Evolutionary conservation across 106 monocot genomes (phyloP).

Genomic region (Triglochin maritima): DNA sequence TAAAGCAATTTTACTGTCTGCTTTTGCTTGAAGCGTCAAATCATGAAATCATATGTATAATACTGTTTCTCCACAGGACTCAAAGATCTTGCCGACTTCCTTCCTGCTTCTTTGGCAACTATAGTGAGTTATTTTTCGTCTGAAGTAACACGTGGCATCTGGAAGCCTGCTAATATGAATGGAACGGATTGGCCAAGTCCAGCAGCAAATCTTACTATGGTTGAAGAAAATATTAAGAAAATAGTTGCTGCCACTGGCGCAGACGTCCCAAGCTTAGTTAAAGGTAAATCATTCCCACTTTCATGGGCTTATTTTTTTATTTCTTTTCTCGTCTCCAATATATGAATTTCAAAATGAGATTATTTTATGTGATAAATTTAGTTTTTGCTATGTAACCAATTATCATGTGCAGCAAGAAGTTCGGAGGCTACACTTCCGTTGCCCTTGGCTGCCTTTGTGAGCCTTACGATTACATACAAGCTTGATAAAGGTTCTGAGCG

Average conservation of each 20-base stretch:
- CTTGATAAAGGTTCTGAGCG: conserved; percentile 83
- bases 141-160: conserved; percentile 93
- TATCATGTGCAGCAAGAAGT: conserved; percentile 35
- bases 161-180: conserved; percentile 96
- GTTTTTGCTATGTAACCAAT: not conserved
- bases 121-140: conserved; percentile 96
- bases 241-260: conserved; percentile 90
- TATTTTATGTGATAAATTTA: not conserved
- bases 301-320: not conserved
- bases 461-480: conserved; percentile 94
- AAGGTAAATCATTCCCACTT: conserved; percentile 28
- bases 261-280: conserved; percentile 75
- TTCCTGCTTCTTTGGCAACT: conserved; percentile 88
- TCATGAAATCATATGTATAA: not conserved
- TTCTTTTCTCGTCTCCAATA: not conserved
- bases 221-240: conserved; percentile 85
- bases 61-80: conserved; percentile 45
- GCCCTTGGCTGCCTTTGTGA: conserved; percentile 91
- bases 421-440: conserved; percentile 64
- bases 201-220: conserved; percentile 76
- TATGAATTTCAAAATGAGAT: not conserved
- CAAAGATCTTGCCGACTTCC: conserved; percentile 83
- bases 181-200: conserved; percentile 99
- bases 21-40: too few relatives aligned
- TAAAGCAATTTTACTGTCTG: not conserved